These are phyloP conservation scores for Fragilariopsis cylindrus DNA, from an alignment of 108 stramenopile genomes.

Conservation along the genomic window DNA sequence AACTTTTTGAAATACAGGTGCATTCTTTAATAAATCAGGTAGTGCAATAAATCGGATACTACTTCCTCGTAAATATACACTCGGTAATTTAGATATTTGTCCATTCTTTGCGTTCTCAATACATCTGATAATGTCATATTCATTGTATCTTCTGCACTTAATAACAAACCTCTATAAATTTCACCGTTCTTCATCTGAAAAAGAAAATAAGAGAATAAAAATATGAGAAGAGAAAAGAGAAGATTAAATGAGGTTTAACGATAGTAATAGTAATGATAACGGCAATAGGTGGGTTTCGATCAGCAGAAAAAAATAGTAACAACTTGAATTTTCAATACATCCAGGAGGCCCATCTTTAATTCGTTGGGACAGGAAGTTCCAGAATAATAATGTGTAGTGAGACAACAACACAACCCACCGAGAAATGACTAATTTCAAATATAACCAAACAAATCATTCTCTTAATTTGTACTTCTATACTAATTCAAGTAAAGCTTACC, in stretches of 20 bases:
- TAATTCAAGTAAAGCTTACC: slow-evolving; percentile 48
- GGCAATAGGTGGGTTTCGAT: background rate
- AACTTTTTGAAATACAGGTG: slow-evolving; percentile 95
- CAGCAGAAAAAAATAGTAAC: background rate
- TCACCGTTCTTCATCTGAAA: slow-evolving; percentile 95
- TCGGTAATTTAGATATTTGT: slow-evolving; percentile 76
- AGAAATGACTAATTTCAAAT: slow-evolving; percentile 7
- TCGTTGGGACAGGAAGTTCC: background rate
- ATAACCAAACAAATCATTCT: background rate
- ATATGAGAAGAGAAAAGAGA: background rate
- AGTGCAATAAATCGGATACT: slow-evolving; percentile 94
- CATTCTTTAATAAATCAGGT: slow-evolving; percentile 94
- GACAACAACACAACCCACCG: slow-evolving; percentile 13
- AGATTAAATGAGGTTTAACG: background rate
- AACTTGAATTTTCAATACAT: background rate
- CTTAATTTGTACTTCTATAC: background rate
- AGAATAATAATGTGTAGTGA: background rate
- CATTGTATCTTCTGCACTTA: slow-evolving; percentile 97
- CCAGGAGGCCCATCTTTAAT: too few species aligned
- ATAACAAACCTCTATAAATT: slow-evolving; percentile 92
- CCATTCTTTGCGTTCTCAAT: slow-evolving; percentile 81
- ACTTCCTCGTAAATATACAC: slow-evolving; percentile 91
- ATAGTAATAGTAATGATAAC: background rate
- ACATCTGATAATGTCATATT: slow-evolving; percentile 88
- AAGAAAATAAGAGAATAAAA: slow-evolving; percentile 5